phyloP scores from a whole-genome alignment of 768 basidiomycete species.

The Amanita pallidorosea region DNA sequence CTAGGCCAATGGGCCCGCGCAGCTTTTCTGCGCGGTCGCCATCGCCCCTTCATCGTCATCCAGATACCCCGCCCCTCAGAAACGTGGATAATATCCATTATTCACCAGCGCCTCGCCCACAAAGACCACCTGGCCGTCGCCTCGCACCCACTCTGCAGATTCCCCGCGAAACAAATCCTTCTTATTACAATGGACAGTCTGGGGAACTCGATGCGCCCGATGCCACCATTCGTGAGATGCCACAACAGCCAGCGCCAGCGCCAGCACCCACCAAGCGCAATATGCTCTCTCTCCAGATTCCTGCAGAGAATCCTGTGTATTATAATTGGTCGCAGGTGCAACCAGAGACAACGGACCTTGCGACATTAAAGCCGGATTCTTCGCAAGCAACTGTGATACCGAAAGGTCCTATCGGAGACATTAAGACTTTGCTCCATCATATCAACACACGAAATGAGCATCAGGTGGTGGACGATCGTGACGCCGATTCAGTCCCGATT shows the following conservation, averaged over 20 bases:
- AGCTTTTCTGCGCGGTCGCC: slow-evolving; percentile 3
- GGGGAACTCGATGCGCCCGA: slow-evolving; percentile 1
- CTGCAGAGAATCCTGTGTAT: slow-evolving; percentile 2
- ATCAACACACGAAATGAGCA: neutral
- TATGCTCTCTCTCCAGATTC: neutral
- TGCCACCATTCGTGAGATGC: slow-evolving; percentile 2
- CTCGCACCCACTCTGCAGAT: neutral
- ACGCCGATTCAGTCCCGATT: neutral
- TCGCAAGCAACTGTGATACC: slow-evolving; percentile 3
- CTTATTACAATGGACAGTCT: slow-evolving; percentile 3
- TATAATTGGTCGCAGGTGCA: slow-evolving; percentile 3
- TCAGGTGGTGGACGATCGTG: neutral
- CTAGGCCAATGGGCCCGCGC: slow-evolving; percentile 41
- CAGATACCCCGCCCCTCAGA: slow-evolving; percentile 3
- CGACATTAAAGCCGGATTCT: neutral
- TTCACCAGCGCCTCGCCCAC: neutral
- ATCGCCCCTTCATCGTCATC: neutral
- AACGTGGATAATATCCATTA: neutral
- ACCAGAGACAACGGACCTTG: neutral
- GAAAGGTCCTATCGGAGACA: slow-evolving; percentile 6
- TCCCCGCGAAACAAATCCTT: neutral
- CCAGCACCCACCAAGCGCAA: neutral
- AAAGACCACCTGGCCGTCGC: neutral
- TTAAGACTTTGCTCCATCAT: neutral
- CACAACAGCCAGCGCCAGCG: neutral